A percentile compares a stretch with the other conserved stretches of the same genome.
These are phyloP conservation scores for Rhynchospora pubera DNA, from an alignment of 176 grass and related monocot species.

Conservation along the genomic window DNA sequence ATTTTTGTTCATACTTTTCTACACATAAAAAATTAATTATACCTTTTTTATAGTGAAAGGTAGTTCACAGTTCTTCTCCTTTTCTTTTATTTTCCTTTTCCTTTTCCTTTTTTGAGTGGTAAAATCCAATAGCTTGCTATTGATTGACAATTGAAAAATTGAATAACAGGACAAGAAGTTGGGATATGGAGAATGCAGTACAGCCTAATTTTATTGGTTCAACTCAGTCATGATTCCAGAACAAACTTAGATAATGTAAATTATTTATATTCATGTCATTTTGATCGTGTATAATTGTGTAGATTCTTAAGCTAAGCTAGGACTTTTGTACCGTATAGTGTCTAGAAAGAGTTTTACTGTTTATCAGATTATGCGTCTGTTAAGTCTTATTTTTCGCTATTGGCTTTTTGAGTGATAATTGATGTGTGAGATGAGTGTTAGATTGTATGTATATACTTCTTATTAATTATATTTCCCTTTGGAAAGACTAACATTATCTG, in stretches of 20 bases:
- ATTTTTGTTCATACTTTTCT: neutral
- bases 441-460: neutral
- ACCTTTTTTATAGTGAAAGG: too few species aligned
- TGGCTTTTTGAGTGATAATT: slow-evolving; percentile 16
- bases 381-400: slow-evolving; percentile 18
- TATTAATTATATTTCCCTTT: neutral
- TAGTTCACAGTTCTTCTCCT: too few species aligned
- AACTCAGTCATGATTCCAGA: slow-evolving; percentile 13
- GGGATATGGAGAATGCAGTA: slow-evolving; percentile 63
- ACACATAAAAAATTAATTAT: too few species aligned
- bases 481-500: neutral
- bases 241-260: slow-evolving; percentile 33
- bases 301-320: slow-evolving; percentile 50
- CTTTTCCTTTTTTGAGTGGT: neutral
- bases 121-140: neutral
- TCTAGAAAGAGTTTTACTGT: slow-evolving; percentile 32
- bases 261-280: slow-evolving; percentile 21
- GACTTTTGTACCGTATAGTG: slow-evolving; percentile 40
- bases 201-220: slow-evolving; percentile 62
- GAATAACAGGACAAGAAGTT: slow-evolving; percentile 52
- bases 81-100: too few species aligned
- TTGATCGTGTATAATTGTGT: slow-evolving; percentile 32
- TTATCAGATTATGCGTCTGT: slow-evolving; percentile 11
- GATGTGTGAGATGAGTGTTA: slow-evolving; percentile 1
- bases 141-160: slow-evolving; percentile 2